Evolutionary conservation across 805 yeast species (phyloP).

Genomic region (Candida ponderosae): DNA sequence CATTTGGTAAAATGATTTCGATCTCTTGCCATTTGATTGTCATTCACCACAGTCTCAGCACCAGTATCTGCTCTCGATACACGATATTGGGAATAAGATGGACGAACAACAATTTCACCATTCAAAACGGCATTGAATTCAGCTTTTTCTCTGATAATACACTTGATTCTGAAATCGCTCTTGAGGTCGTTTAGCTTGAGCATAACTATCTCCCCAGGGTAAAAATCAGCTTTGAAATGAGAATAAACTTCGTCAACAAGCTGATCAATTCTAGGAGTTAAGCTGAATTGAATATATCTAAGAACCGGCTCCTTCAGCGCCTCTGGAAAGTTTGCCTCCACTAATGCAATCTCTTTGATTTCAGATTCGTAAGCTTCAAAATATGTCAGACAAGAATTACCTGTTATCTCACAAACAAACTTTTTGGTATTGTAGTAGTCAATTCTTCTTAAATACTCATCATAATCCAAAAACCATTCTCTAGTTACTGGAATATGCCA

Average conservation of each 20-base stretch:
- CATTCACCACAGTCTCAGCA: conserved; percentile 63
- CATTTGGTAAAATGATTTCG: conserved; percentile 84
- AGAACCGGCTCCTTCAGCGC: conserved; percentile 89
- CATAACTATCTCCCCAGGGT: conserved; percentile 82
- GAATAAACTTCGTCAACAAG: conserved; percentile 82
- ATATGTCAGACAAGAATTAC: conserved; percentile 83
- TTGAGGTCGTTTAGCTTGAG: conserved; percentile 33
- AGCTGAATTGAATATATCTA: conserved; percentile 73
- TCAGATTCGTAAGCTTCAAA: conserved; percentile 85
- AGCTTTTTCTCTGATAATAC: conserved; percentile 79
- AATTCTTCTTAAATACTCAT: conserved; percentile 62
- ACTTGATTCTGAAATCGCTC: conserved; percentile 22
- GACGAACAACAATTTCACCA: conserved; percentile 29
- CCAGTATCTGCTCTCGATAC: conserved; percentile 48
- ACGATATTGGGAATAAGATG: conserved; percentile 62
- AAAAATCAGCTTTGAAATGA: conserved; percentile 72
- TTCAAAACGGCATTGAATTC: conserved; percentile 49
- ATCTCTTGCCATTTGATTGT: conserved; percentile 69
- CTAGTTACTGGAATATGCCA: conserved; percentile 80
- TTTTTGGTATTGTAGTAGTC: conserved; percentile 68
- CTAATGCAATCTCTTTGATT: conserved; percentile 48
- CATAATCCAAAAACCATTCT: conserved; percentile 80
- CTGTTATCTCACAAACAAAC: conserved; percentile 94
- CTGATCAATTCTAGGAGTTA: conserved; percentile 73
- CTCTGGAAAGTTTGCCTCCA: conserved; percentile 83